Percentiles rank a stretch among this genome's conserved stretches.
These are phyloP conservation scores for Basidiobolus heterosporus DNA, from an alignment of 371 early-diverging fungal genomes.

Conservation along the genomic window DNA sequence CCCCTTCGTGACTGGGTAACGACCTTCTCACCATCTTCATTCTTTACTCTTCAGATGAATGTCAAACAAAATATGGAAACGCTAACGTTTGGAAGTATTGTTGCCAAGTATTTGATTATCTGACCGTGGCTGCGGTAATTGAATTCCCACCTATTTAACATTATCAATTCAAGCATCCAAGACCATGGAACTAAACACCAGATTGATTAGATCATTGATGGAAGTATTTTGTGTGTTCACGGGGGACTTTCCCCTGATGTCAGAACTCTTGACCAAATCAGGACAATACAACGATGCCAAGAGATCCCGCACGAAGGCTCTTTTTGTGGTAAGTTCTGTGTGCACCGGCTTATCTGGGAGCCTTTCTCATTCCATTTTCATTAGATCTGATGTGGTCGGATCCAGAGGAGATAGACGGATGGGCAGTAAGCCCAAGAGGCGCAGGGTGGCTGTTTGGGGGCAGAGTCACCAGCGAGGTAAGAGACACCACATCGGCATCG, in stretches of 20 bases:
- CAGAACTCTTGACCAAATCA: constrained; percentile 91
- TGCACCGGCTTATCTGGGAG: background rate
- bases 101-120: constrained; percentile 95
- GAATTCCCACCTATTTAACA: too few relatives aligned
- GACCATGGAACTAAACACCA: too few relatives aligned
- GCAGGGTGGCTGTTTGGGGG: constrained; percentile 97
- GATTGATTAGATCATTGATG: constrained; percentile 3
- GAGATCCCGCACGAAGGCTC: constrained; percentile 99
- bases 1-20: background rate
- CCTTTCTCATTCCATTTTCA: background rate
- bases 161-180: too few relatives aligned
- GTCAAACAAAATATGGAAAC: constrained; percentile 93
- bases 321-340: constrained; percentile 57
- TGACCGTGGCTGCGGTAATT: constrained; percentile 91
- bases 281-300: constrained; percentile 90
- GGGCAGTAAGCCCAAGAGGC: constrained; percentile 95
- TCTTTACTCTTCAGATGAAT: constrained; percentile 36
- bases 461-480: constrained; percentile 84
- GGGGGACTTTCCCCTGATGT: constrained; percentile 97
- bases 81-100: constrained; percentile 98
- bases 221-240: constrained; percentile 75
- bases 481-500: background rate
- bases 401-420: constrained; percentile 94
- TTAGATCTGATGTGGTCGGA: constrained; percentile 96
- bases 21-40: background rate